Percentiles rank a stretch among this genome's conserved stretches.
Evolutionary conservation across 176 grass and related monocot genomes (phyloP).

Genomic region (Themeda triandra): DNA sequence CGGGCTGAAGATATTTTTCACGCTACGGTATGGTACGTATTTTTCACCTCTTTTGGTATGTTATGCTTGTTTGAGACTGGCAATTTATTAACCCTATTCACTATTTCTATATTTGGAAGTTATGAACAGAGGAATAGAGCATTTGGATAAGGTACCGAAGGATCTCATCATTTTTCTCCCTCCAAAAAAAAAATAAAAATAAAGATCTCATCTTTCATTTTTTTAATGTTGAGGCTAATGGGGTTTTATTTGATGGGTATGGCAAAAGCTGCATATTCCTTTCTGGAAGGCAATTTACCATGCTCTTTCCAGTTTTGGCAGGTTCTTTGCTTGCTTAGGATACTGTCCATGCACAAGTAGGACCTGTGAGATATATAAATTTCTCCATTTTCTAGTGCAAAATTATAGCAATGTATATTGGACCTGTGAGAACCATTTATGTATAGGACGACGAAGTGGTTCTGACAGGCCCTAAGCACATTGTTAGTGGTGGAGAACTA

Average conservation of each 20-base stretch:
- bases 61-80: background rate
- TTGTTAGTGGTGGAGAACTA: background rate
- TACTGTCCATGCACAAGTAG: background rate
- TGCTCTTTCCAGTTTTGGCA: conserved; percentile 6
- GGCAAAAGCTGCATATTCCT: background rate
- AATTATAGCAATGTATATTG: background rate
- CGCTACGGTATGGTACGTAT: conserved; percentile 17
- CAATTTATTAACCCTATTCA: conserved; percentile 2
- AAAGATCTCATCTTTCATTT: background rate
- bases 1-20: background rate
- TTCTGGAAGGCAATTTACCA: background rate
- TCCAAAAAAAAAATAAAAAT: too few relatives aligned
- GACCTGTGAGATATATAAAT: background rate
- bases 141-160: background rate
- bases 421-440: background rate
- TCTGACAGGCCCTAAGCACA: background rate
- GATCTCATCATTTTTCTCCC: too few relatives aligned
- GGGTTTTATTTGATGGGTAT: background rate
- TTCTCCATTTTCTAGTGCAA: background rate
- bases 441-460: background rate
- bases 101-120: background rate
- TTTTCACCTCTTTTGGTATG: background rate
- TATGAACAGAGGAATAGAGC: background rate
- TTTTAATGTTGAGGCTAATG: background rate
- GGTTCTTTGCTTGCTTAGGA: conserved; percentile 6